phyloP scores from a whole-genome alignment of 805 yeast genomes.

The Monosporozyma aquatica region DNA sequence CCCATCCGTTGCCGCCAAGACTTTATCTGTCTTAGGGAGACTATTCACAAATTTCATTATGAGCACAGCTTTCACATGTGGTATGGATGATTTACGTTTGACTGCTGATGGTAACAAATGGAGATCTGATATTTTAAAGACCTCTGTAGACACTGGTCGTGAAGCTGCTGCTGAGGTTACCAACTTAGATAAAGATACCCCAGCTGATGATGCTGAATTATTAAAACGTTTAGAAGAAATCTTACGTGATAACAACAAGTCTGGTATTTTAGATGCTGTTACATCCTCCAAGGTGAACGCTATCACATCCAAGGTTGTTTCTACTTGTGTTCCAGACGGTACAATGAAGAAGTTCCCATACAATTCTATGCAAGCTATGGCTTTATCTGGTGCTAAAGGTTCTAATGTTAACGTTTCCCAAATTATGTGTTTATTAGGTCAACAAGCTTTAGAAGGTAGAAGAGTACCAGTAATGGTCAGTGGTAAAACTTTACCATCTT shows the following conservation, averaged over 20 bases:
- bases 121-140: conserved; percentile 75
- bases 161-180: conserved; percentile 93
- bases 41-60: conserved; percentile 89
- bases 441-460: conserved; percentile 98
- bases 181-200: conserved; percentile 49
- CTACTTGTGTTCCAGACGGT: conserved; percentile 91
- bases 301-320: conserved; percentile 89
- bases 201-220: conserved; percentile 62
- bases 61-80: conserved; percentile 94
- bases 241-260: conserved; percentile 82
- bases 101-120: conserved; percentile 84
- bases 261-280: conserved; percentile 91
- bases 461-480: conserved; percentile 99
- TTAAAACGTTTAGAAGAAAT: conserved; percentile 87
- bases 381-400: conserved; percentile 98
- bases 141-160: conserved; percentile 76
- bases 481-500: conserved; percentile 94
- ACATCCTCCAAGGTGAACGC: conserved; percentile 87
- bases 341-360: conserved; percentile 92
- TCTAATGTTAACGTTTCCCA: conserved; percentile 97
- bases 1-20: conserved; percentile 78
- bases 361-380: conserved; percentile 98
- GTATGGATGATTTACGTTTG: conserved; percentile 96
- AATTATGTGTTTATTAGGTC: conserved; percentile 98
- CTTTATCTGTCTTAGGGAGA: conserved; percentile 87